Conservation (phyloP, 768 basidiomycete species). For the Mycena rosella region DNA sequence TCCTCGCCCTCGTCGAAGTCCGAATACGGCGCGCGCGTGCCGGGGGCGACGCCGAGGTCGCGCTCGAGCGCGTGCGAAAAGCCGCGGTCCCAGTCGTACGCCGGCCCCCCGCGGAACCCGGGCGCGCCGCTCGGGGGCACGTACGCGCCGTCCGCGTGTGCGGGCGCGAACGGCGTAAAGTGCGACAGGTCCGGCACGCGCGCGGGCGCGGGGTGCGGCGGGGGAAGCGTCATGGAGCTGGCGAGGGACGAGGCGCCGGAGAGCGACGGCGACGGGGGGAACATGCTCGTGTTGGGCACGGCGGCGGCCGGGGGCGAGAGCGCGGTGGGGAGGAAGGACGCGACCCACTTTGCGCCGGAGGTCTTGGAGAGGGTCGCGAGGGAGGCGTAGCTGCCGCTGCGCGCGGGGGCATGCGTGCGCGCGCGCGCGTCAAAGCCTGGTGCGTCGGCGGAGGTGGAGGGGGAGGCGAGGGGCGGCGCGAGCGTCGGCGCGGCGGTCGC, state of each 20-base stretch:
- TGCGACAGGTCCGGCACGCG: slow-evolving; percentile 32
- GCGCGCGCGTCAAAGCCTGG: slow-evolving; percentile 26
- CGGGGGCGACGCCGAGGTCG: slow-evolving; percentile 48
- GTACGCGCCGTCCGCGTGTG: slow-evolving; percentile 56
- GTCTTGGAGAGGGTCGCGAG: slow-evolving; percentile 31
- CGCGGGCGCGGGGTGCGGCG: slow-evolving; percentile 7
- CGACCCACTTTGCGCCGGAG: slow-evolving; percentile 36
- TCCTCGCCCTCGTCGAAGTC: slow-evolving; percentile 27
- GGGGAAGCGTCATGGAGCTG: slow-evolving; percentile 22
- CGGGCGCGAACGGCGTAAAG: slow-evolving; percentile 58
- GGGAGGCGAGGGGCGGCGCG: slow-evolving; percentile 33
- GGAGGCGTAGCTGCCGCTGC: slow-evolving; percentile 32
- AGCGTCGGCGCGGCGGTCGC: slow-evolving; percentile 15
- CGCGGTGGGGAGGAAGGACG: slow-evolving; percentile 33
- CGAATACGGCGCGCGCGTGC: slow-evolving; percentile 24
- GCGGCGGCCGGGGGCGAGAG: slow-evolving; percentile 21
- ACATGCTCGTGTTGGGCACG: slow-evolving; percentile 26
- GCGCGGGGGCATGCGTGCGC: not conserved
- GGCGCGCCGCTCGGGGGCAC: slow-evolving; percentile 75
- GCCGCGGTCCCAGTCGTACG: slow-evolving; percentile 76
- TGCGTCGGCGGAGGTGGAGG: slow-evolving; percentile 28
- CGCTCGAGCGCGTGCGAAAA: slow-evolving; percentile 62
- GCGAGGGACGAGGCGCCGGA: slow-evolving; percentile 30
- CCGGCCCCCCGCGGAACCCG: slow-evolving; percentile 74
- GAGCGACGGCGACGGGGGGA: slow-evolving; percentile 17